These are phyloP conservation scores for Aspergillus diversus DNA, from an alignment of 495 filamentous ascomycete species.

Conservation along the genomic window DNA sequence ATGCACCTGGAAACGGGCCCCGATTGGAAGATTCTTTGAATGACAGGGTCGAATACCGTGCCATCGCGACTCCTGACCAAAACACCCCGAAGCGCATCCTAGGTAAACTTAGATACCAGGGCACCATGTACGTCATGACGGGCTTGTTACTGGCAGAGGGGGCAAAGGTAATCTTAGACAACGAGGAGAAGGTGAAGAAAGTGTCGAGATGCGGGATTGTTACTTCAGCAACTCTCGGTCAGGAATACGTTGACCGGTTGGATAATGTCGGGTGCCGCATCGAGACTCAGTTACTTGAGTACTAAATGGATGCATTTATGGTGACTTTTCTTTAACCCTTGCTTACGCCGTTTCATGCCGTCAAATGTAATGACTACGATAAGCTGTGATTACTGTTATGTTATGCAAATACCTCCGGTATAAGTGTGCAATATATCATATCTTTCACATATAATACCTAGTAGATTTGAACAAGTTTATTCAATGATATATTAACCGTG, in stretches of 20 bases:
- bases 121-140: slow-evolving; percentile 71
- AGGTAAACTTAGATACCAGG: slow-evolving; percentile 60
- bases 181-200: slow-evolving; percentile 59
- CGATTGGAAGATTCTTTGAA: slow-evolving; percentile 56
- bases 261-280: slow-evolving; percentile 65
- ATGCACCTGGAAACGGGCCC: slow-evolving; percentile 70
- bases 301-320: slow-evolving; percentile 20
- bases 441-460: background rate
- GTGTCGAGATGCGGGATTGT: slow-evolving; percentile 71
- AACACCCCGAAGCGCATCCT: slow-evolving; percentile 53
- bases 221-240: slow-evolving; percentile 82
- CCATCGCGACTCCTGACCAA: slow-evolving; percentile 65
- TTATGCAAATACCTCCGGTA: too few species aligned
- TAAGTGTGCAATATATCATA: too few species aligned
- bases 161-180: slow-evolving; percentile 69
- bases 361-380: background rate
- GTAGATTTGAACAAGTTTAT: background rate
- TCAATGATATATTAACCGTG: too few species aligned
- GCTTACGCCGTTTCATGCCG: background rate
- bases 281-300: slow-evolving; percentile 50
- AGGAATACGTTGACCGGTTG: slow-evolving; percentile 73
- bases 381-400: too few species aligned
- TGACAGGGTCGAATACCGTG: slow-evolving; percentile 67
- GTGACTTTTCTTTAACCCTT: background rate
- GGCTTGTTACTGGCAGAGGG: slow-evolving; percentile 69